Base-by-base conservation (phyloP, 1,284 basidiomycete species). In the Mycena citricolor region DNA sequence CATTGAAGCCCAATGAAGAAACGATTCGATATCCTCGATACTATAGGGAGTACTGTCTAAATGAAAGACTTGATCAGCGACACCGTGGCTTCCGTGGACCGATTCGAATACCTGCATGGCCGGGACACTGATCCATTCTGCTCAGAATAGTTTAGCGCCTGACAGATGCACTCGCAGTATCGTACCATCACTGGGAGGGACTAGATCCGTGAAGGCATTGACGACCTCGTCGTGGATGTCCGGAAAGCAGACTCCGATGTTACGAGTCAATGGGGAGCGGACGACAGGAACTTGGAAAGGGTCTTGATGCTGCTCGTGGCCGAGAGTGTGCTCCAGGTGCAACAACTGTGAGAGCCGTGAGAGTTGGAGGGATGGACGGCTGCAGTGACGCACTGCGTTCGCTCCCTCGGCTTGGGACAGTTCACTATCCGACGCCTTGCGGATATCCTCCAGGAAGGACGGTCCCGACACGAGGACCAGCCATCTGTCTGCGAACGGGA, bases 1-100 rank as follows among this genome's bases (percentile, higher is more conserved):
- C 73, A 74, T 3, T 70, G 47, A 8, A 60, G 48, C 2, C 73
- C 71, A 19, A 75, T 68, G 32, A 74, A 68, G 8, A 71, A 55
- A 2, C 72, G 61, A 41, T 73, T 71, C 38, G 59, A 62, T 8
- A 64, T 57, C 6, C 67, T 51, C 5, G 59, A 64, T 3, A 73
- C 58, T n/a, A 73, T 55, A 12, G 62, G 52, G 40, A 64, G 47
- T 2, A 66, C 44, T 1, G 59, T 57, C 16, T 71, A n/a, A n/a
- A n/a, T n/a, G n/a, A n/a, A n/a, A n/a, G n/a, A n/a, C n/a, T n/a
- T n/a, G n/a, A n/a, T n/a, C n/a, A n/a, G n/a, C n/a, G n/a, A n/a
- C n/a, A n/a, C n/a, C n/a, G n/a, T n/a, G n/a, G n/a, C n/a, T n/a
- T n/a, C n/a, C n/a, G n/a, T n/a, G n/a, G n/a, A n/a, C n/a, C n/a